Evolutionary conservation across 169 alveolate species (phyloP), one percentile per base, ranked within the genome.

Genomic region (Ophryocystis elektroscirrha): DNA sequence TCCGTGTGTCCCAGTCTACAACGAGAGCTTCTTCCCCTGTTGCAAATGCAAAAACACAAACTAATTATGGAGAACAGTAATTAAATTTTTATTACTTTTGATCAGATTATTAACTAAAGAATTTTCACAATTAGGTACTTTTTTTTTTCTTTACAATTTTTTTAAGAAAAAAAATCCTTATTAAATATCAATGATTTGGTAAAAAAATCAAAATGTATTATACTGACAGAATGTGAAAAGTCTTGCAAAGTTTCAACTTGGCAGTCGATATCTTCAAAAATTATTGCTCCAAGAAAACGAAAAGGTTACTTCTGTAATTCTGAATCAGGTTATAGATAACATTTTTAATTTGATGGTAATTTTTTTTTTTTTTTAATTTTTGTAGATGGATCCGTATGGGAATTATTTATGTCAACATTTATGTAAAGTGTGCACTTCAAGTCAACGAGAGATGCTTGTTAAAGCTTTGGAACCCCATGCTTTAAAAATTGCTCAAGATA

Each of bases 381-480:
- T 12, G 12, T 32, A 32, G 46, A 38, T 25, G 35, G 79, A 78
- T 64, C 51, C 71, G 22, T 77, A 73, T 38, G 87, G 81, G 3
- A 78, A 78, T 48, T 78, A 78, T 48, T 59, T 78, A 36, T 73
- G 78, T 57, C 70, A 71, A 52, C 61, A 53, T 16, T 48, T 67
- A 19, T 51, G 65, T 19, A 35, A 56, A 25, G 51, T 49, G 29
- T 53, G 74, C 27, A 46, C 56, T 2, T 47, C 53, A 9, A 52
- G 46, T n/a, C 74, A 74, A 48, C 57, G 84, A 57, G 35, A 65
- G 20, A 1, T 32, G 4, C 61, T 74, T 27, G 52, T 74, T 28
- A 42, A 52, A 42, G 36, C 57, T 38, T 59, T 77, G 36, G 59
- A 56, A 19, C 48, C 57, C 7, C 30, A 51, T 0, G 60, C 69